Base-by-base conservation (phyloP, 352 stramenopile species). In the Plasmopara halstedii region DNA sequence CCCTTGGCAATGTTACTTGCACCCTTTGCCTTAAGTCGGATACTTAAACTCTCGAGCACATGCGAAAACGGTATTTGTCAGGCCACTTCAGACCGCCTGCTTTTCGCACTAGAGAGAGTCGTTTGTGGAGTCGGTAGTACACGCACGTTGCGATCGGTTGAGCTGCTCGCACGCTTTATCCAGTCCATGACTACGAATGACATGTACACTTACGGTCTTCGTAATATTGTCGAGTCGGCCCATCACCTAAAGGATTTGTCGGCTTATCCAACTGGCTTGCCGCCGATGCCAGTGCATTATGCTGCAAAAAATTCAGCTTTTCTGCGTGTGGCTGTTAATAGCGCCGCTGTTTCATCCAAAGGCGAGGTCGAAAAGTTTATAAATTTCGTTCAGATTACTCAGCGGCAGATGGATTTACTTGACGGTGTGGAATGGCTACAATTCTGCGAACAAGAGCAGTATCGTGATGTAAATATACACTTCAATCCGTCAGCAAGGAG, bases 381-480 rank as follows among this genome's bases (percentile, higher is more conserved):
- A 73, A 19, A 53, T 3, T 56, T 58, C 13, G 57, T 86, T 17
- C 9, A 69, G 9, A 38, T 54, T 6, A 33, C 52, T 11, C 73
- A 86, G 37, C 40, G 33, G 17, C 71, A 77, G 5, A 53, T 88
- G 2, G 62, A 83, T 39, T 18, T 87, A 31, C 43, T 86, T 18
- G 66, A 84, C 37, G 69, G 73, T 7, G 61, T 73, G 29, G 64
- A 83, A 46, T 88, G 76, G 74, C 34, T 86, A 37, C 58, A 66
- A 23, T 91, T 91, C 42, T 85, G 73, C 20, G 76, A 91, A 45
- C 44, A 74, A 46, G 73, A 87, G 23, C 65, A 87, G 48, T 86
- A 74, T 51, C 50, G 42, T 6, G 44, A 73, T 25, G 64, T 89
- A 13, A 73, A 89, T 45, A 27, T 17, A 7, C 39, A 73, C 2